These are phyloP conservation scores for Suillus discolor DNA, from an alignment of 768 basidiomycete species.

Conservation along the genomic window DNA sequence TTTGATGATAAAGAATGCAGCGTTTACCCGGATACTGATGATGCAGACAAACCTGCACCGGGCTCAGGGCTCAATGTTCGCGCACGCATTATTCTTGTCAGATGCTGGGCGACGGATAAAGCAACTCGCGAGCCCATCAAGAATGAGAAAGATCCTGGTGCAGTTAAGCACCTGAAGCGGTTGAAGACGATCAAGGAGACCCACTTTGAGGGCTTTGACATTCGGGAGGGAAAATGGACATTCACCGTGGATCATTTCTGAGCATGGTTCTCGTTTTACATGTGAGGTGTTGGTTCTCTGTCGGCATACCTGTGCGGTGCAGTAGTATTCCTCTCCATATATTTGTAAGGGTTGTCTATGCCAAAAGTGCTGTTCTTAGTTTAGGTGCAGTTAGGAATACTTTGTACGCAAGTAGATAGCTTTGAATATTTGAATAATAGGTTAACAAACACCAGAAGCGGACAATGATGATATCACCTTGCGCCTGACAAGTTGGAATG, in stretches of 20 bases:
- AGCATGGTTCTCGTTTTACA: conserved; percentile 17
- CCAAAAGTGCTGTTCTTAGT: conserved; percentile 14
- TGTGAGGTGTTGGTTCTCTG: background rate
- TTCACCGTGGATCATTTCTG: conserved; percentile 95
- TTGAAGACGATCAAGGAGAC: conserved; percentile 87
- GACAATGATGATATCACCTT: background rate
- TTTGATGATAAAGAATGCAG: conserved; percentile 92
- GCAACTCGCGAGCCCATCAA: conserved; percentile 89
- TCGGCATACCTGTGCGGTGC: background rate
- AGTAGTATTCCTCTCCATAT: background rate
- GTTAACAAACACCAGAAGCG: background rate
- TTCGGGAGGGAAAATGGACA: conserved; percentile 84
- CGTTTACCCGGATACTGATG: conserved; percentile 90
- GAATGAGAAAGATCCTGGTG: conserved; percentile 70
- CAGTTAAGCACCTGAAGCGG: conserved; percentile 75
- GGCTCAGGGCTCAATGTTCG: conserved; percentile 90
- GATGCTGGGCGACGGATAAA: conserved; percentile 91
- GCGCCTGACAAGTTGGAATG: background rate
- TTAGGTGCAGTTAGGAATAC: conserved; percentile 21
- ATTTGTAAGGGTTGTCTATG: conserved; percentile 6
- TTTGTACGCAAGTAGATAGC: conserved; percentile 17
- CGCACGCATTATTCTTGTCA: conserved; percentile 72
- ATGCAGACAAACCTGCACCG: conserved; percentile 80
- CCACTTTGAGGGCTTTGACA: conserved; percentile 79
- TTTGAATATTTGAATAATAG: conserved; percentile 21